These are phyloP conservation scores for Sideroxylon spinosum DNA, from an alignment of 179 eudicot species.

Conservation along the genomic window DNA sequence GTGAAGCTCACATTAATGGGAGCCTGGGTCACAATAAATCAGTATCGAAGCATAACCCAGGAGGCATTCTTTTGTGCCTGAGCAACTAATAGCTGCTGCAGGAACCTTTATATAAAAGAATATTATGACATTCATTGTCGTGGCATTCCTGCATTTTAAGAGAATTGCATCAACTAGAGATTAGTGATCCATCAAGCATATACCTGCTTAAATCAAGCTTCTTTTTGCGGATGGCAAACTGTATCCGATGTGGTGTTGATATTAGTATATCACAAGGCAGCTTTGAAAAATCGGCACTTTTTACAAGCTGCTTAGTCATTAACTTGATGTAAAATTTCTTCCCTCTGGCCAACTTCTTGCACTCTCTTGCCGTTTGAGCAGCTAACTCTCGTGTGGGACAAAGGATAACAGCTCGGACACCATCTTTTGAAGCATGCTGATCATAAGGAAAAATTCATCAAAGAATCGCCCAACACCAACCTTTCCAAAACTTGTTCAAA, in stretches of 20 bases:
- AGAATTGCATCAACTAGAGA: not conserved
- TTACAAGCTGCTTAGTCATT: slow-evolving; percentile 80
- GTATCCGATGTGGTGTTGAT: slow-evolving; percentile 80
- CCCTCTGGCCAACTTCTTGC: slow-evolving; percentile 81
- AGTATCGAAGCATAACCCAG: not conserved
- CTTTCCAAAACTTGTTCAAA: slow-evolving; percentile 9
- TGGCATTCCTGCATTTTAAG: not conserved
- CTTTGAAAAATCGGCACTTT: slow-evolving; percentile 74
- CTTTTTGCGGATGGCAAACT: slow-evolving; percentile 62
- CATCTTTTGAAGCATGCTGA: slow-evolving; percentile 66
- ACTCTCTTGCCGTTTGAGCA: slow-evolving; percentile 88
- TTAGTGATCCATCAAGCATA: not conserved
- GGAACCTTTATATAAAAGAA: not conserved
- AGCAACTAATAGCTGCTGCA: not conserved
- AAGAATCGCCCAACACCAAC: slow-evolving; percentile 8
- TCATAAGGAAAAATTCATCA: slow-evolving; percentile 12
- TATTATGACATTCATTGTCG: not conserved
- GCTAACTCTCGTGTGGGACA: slow-evolving; percentile 95
- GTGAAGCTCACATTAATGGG: not conserved
- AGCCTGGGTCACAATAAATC: not conserved
- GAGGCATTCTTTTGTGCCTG: not conserved
- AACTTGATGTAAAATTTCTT: slow-evolving; percentile 72
- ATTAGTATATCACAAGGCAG: slow-evolving; percentile 81
- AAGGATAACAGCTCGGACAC: slow-evolving; percentile 78
- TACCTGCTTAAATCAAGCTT: slow-evolving; percentile 93